phyloP scores from a whole-genome alignment of 129 eudicot genomes.

The Logfia minima region DNA sequence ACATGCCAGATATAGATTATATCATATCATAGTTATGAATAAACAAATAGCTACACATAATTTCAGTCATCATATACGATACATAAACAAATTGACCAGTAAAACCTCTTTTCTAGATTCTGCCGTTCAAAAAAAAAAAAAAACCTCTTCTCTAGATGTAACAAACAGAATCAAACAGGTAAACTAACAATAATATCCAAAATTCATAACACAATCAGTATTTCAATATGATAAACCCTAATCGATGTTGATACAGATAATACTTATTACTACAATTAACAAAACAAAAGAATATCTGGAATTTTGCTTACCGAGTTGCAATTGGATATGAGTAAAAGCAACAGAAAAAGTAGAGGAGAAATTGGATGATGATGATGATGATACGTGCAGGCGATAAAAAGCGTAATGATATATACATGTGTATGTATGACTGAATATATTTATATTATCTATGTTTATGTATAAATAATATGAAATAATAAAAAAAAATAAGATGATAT shows the following conservation, averaged over 20 bases:
- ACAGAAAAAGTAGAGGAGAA: neutral
- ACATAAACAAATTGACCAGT: neutral
- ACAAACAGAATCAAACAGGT: slow-evolving; percentile 1
- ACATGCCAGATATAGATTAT: neutral
- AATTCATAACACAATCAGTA: neutral
- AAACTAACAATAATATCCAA: neutral
- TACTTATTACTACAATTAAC: neutral
- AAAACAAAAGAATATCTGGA: neutral
- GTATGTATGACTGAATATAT: neutral
- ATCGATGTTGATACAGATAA: neutral
- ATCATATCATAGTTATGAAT: neutral
- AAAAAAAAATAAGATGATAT: neutral
- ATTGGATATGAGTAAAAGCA: neutral
- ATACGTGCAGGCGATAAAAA: slow-evolving; percentile 12
- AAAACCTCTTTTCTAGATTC: neutral
- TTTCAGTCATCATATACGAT: neutral
- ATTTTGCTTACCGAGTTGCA: neutral
- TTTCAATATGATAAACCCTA: slow-evolving; percentile 8
- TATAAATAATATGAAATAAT: neutral
- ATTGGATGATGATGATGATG: slow-evolving; percentile 1
- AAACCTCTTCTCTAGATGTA: neutral
- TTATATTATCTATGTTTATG: neutral
- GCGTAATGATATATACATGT: neutral
- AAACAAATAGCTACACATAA: neutral
- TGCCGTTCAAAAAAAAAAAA: too few species aligned